Base-by-base conservation (phyloP, 331 rosid genomes). In the Quercus phellos region DNA sequence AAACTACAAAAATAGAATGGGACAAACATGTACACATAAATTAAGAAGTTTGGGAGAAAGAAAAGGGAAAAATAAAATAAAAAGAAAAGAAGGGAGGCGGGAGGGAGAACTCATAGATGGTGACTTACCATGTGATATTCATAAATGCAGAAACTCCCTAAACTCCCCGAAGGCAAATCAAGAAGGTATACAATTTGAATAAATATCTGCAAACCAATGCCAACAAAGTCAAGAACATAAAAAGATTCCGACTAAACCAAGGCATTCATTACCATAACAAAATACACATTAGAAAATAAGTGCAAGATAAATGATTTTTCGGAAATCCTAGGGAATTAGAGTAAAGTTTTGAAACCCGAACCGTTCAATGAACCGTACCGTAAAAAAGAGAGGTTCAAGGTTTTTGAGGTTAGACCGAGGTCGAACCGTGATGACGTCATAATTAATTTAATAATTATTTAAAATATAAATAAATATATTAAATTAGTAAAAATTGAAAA, bases 81-180 rank as follows among this genome's bases (percentile, higher is more conserved):
- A 4, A 32, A 32, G 35, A 32, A 32, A 32, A 32, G 22, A 71
- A 32, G 5, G 35, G 35, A 32, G 35, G 35, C 32, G 6, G 6
- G 35, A 32, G 6, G 35, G 5, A 32, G 35, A 66, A 79, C 67
- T 13, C 43, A 43, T 58, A 63, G 66, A 63, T 56, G 64, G 70
- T 54, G 24, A 29, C 70, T 58, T 93, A 93, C 99, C 99, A 95
- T 95, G 82, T 95, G 99, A 80, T 93, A 95, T 87, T 95, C 99
- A 81, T 95, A 95, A 56, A 95, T 95, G 87, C 99, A 95, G 70
- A 93, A 95, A 83, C 99, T 95, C 69, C 99, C 99, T 74, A 95
- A 84, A 86, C 96, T 95, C 82, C 99, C 98, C 4, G 99, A 95
- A 77, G 99, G 99, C 72, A 95, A 79, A 85, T 95, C 99, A 68